Evolutionary conservation across 2,329 filamentous ascomycete genomes (phyloP), one percentile per base, ranked within the genome.

Genomic region (Exserohilum rostratum): DNA sequence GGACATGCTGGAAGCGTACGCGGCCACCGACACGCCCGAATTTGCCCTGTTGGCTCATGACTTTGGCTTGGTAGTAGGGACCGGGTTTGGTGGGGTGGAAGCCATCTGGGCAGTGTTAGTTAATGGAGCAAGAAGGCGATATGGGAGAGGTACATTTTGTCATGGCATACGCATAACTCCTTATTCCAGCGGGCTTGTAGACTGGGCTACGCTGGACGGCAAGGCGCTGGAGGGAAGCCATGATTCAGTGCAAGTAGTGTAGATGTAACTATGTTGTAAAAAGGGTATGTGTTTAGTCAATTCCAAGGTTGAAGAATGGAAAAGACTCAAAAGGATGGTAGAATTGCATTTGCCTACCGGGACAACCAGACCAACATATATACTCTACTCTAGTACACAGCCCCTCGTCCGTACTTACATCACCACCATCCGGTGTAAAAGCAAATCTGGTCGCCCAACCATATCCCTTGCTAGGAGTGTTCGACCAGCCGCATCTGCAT

Each of bases 21-120:
- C 64, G 64, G 13, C 62, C 62, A 6, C 64, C 64, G 10, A 66
- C 39, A 25, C 53, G 17, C 13, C 62, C 64, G 40, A 63, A 67
- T 39, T 67, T 67, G 29, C 62, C 61, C 49, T 67, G 62, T n/a
- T 53, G 42, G 2, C 18, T 31, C 38, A 67, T 55, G 4, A 63
- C 54, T 37, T 65, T 67, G 30, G 56, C 61, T 27, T 66, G 62
- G 45, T 58, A 67, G 44, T 67, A 67, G 2, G 61, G 64, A 6
- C 64, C 62, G 5, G 64, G 61, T 43, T 66, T 67, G n/a, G 64
- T 67, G 35, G 62, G 58, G 15, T 67, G 49, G 53, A 67, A 66
- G 46, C 62, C 62, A 57, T 63, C 58, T 63, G 15, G n/a, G 15
- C 2, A 3, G 9, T 29, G 11, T 63, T 11, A 60, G 46, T 38